Evolutionary conservation across 1,139 yeast genomes (phyloP).

Genomic region (Kodamaea derodonti): DNA sequence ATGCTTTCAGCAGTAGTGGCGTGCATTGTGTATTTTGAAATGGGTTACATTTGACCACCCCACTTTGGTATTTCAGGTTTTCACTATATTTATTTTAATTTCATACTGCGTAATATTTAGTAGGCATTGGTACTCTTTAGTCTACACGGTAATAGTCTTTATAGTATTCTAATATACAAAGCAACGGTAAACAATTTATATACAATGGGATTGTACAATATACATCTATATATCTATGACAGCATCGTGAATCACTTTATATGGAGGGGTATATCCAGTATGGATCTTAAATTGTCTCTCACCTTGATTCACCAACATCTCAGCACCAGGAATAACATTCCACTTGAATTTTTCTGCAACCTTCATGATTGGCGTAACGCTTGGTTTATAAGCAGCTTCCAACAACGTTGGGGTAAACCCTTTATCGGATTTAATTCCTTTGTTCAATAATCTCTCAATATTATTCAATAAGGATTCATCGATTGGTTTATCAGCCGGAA

Average conservation of each 20-base stretch:
- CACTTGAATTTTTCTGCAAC: constrained; percentile 64
- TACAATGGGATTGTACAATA: neutral
- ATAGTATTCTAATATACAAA: no score
- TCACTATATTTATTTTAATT: no score
- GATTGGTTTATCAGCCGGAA: constrained; percentile 82
- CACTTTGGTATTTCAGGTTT: no score
- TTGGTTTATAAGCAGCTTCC: constrained; percentile 93
- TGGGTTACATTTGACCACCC: no score
- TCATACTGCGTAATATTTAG: no score
- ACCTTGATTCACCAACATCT: constrained; percentile 92
- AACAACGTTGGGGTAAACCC: constrained; percentile 55
- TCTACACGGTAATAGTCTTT: no score
- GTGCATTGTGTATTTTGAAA: no score
- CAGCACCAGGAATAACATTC: constrained; percentile 81
- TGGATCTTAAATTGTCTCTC: constrained; percentile 78
- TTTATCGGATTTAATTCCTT: constrained; percentile 26
- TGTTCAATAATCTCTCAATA: constrained; percentile 45
- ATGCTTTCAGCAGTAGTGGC: no score
- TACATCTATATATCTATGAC: constrained; percentile 29
- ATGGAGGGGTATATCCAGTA: constrained; percentile 69
- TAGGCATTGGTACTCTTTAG: no score
- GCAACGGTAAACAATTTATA: neutral
- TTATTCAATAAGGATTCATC: constrained; percentile 49
- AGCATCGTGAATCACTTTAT: constrained; percentile 55
- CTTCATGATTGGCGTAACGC: constrained; percentile 78